These are phyloP conservation scores for Aspergillus fijiensis DNA, from an alignment of 2,329 filamentous ascomycete genomes.

Conservation along the genomic window DNA sequence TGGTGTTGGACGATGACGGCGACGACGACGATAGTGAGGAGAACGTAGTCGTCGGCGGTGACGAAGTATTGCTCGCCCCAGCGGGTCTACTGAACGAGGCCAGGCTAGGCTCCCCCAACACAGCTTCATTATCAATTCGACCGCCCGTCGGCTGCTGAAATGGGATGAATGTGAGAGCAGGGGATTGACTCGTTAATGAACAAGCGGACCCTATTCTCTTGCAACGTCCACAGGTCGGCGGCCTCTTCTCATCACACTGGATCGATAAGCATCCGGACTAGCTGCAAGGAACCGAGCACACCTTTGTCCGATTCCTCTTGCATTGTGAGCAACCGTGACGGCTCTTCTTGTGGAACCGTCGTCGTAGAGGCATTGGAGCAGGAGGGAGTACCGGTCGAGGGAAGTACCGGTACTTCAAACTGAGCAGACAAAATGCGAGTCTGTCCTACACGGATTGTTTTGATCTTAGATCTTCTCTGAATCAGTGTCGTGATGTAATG, in stretches of 20 bases:
- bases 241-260: conserved; percentile 1
- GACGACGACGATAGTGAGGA: not conserved
- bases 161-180: not conserved
- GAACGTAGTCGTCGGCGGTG: not conserved
- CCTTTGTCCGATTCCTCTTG: conserved; percentile 1
- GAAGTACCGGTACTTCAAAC: not conserved
- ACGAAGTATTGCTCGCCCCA: not conserved
- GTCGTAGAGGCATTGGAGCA: not conserved
- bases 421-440: too few relatives aligned
- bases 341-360: not conserved
- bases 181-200: not conserved
- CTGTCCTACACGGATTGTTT: too few relatives aligned
- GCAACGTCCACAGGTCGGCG: not conserved
- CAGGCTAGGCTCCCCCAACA: not conserved
- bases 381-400: too few relatives aligned
- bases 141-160: not conserved
- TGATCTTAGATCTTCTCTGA: not conserved
- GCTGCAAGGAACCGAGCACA: not conserved
- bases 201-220: not conserved
- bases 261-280: not conserved
- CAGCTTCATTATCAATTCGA: not conserved
- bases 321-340: conserved; percentile 1
- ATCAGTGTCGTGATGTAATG: not conserved
- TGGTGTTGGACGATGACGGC: not conserved
- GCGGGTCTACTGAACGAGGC: not conserved